Base-by-base conservation (phyloP, 345 rosid species). In the Citrus hindsii region DNA sequence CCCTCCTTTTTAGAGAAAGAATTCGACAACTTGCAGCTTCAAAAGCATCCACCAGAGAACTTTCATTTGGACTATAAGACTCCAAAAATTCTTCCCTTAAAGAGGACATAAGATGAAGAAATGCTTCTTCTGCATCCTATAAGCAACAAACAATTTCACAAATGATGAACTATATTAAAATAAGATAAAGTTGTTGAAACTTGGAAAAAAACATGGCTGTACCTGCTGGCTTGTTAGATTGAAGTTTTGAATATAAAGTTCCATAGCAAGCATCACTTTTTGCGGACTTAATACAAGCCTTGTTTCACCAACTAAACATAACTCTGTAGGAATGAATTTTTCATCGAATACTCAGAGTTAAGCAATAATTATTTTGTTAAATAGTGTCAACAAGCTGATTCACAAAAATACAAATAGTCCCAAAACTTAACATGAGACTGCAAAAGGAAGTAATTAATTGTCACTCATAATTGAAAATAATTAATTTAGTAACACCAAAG, bases 81-180 rank as follows among this genome's bases (percentile, higher is more conserved):
- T 85, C 87, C 1, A 86, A 84, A 79, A 87, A 83, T 86, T 95
- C 96, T 79, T 90, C 87, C 85, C 94, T 90, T 83, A 95, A 77
- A 74, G 96, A 92, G 55, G 92, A 89, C 37, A 91, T 81, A 18
- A 95, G 86, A 85, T 89, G 96, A 87, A 91, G 93, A 81, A 95
- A 85, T 27, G 98, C 99, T 90, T 95, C 98, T 30, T 88, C 92
- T 61, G 98, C 97, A 87, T 95, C 98, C 99, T 95, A 82, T 55
- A 46, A 62, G 68, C 65, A 79, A 74, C 63, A 67, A 62, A 61
- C 65, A 62, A 64, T 13, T 46, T 60, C 24, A 75, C 63, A 53
- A 78, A 51, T 86, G 76, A 70, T 64, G 60, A 42, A 73, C 22
- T 24, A 27, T 25, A 71, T 62, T 35, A 67, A 7, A 72, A 35